phyloP scores from a whole-genome alignment of 345 rosid genomes.

The Euclidium syriacum region DNA sequence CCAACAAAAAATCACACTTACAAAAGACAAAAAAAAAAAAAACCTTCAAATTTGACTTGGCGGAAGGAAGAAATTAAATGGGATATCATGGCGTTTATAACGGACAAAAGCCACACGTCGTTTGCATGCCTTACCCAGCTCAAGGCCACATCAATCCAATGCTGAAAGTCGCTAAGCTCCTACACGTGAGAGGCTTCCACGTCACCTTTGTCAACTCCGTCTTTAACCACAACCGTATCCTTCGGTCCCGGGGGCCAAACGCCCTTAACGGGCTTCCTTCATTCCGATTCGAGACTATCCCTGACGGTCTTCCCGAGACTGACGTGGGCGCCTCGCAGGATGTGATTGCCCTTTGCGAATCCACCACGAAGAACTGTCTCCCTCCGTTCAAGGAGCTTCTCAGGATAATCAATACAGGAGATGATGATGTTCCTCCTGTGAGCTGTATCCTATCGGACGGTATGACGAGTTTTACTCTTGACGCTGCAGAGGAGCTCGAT shows the following conservation, averaged over 20 bases:
- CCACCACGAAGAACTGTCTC: conserved; percentile 13
- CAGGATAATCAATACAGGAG: not conserved
- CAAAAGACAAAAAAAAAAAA: no score
- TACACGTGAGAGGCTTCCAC: conserved; percentile 20
- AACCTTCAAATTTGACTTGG: not conserved
- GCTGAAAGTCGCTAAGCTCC: conserved; percentile 27
- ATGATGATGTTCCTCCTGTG: conserved; percentile 22
- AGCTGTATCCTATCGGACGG: conserved; percentile 28
- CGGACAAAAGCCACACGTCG: conserved; percentile 24
- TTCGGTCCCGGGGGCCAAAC: conserved; percentile 8
- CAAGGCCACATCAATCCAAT: conserved; percentile 31
- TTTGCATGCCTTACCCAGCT: conserved; percentile 21
- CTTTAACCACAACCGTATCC: conserved; percentile 26
- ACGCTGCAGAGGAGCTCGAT: conserved; percentile 28
- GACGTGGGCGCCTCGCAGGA: conserved; percentile 15
- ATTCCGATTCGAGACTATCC: conserved; percentile 15
- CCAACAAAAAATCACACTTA: not conserved
- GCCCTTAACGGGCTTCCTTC: conserved; percentile 6
- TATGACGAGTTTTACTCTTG: conserved; percentile 26
- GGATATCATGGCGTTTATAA: not conserved
- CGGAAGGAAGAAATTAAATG: conserved; percentile 3
- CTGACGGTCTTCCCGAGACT: conserved; percentile 21
- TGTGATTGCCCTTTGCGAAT: conserved; percentile 2
- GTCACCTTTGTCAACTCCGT: conserved; percentile 26
- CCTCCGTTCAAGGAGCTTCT: conserved; percentile 25